Evolutionary conservation across 139 green algal genomes (phyloP), one percentile per base, ranked within the genome.

Genomic region (Chlamydomonas sphaeroides): DNA sequence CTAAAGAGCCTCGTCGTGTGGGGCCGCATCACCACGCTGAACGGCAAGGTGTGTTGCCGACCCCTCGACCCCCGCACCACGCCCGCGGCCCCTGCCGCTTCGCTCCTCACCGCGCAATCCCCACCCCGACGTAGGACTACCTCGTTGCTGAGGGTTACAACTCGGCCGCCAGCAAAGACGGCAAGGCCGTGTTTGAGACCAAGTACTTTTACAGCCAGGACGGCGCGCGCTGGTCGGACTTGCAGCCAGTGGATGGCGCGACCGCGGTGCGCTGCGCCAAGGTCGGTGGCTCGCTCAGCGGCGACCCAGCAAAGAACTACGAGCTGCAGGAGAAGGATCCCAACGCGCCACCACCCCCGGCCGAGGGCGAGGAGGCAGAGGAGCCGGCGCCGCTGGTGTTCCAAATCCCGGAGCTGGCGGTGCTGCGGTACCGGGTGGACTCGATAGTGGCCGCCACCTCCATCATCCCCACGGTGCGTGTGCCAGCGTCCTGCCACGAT

Each of bases 161-260:
- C 76, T 72, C 67, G 5, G 74, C 88, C 1, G 80, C 86, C 33
- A 63, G 62, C n/a, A 83, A 86, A 38, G 86, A 79, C 20, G 81
- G 80, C 32, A 57, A 84, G 26, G 79, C 90, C 3, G 68, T 70
- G 17, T 87, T 79, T 48, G 88, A 93, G 45, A 61, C 84, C 28
- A 95, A 93, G 73, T 93, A 91, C 84, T 94, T 89, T 63, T 96
- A 91, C 86, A 94, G 84, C 71, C 90, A 94, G 57, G 93, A 96
- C 75, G 91, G 91, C 23, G 86, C 91, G 8, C 91, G 89, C 73
- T 96, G 91, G 93, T 79, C 91, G 26, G 90, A 95, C 84, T 71
- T 95, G n/a, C 85, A 89, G 33, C 26, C 86, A 0, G 61, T 95
- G 4, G 87, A 91, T 35, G 32, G 51, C 20, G 86, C 91, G 26